Evolutionary conservation across 192 early-diverging fungal genomes (phyloP), one percentile per base, ranked within the genome.

Genomic region (Coemansia sp.): DNA sequence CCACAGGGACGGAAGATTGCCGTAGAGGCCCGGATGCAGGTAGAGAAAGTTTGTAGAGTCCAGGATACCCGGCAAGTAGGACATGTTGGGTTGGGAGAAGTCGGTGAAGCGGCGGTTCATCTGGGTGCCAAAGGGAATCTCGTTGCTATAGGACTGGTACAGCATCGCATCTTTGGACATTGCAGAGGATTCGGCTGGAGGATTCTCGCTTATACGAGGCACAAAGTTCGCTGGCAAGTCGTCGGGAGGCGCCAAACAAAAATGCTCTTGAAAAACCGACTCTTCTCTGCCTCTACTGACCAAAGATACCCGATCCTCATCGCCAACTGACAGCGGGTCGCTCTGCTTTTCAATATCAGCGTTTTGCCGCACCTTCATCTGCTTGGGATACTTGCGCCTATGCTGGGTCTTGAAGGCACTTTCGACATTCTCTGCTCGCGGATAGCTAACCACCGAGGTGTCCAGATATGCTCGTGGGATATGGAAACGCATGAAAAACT

Each of bases 1-100:
- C 73, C 73, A 77, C 26, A 77, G 12, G 18, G 67, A 70, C 0
- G 73, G 73, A 13, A 77, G 37, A 35, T 69, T 53, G 55, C 73
- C 73, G 38, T 70, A 66, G 8, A 77, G 50, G 0, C 67, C 73
- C 20, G 73, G 73, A 23, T 70, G 66, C 35, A 54, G n/a, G 31
- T 77, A 77, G 7, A 51, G 31, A 33, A 77, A 70, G 19, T 50
- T 43, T n/a, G 73, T 77, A 0, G 73, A 59, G 47, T 77, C 73
- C 4, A 77, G 18, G 1, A 77, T 38, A 0, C 73, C 73, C 3
- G 28, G 7, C n/a, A 70, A 20, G 11, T 56, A 61, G 14, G 73
- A 62, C 45, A 57, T 57, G 43, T 69, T 69, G 23, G 67, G 57
- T 19, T 77, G 73, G 33, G 67, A 37, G 35, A 77, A 77, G 37